Percentiles rank a stretch among this genome's conserved stretches.
phyloP scores from a whole-genome alignment of 495 filamentous ascomycete species.

The Glarea lozoyensis region DNA sequence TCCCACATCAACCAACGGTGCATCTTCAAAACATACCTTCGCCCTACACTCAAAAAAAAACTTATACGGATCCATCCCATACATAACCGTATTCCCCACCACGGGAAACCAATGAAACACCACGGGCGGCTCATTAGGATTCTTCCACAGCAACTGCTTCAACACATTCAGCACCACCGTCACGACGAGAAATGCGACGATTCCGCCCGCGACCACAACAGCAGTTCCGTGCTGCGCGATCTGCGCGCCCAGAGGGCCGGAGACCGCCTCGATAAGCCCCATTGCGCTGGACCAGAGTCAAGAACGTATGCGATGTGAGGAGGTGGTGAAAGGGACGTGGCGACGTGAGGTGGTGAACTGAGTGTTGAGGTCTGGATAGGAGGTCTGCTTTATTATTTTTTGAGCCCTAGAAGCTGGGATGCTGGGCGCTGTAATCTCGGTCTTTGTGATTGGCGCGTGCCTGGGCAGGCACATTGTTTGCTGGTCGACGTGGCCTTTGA shows the following conservation, averaged over 20 bases:
- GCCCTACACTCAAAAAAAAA: conserved; percentile 64
- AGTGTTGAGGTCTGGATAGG: conserved; percentile 1
- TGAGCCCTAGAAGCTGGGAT: no score
- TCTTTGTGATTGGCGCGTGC: no score
- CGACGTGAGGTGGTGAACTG: no score
- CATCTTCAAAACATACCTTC: conserved; percentile 46
- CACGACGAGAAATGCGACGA: conserved; percentile 37
- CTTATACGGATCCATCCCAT: conserved; percentile 75
- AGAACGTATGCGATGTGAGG: no score
- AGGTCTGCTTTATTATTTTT: no score
- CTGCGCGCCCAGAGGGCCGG: conserved; percentile 35
- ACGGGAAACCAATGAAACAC: conserved; percentile 82
- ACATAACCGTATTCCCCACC: conserved; percentile 68
- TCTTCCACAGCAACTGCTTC: conserved; percentile 59
- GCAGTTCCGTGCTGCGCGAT: conserved; percentile 31
- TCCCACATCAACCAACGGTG: no score
- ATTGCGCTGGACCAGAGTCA: no score
- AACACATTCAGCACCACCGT: conserved; percentile 57
- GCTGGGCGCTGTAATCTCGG: no score
- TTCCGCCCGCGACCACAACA: conserved; percentile 24
- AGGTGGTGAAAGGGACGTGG: no score
- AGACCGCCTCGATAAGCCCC: conserved; percentile 41
- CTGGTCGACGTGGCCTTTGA: no score
- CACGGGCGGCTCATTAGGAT: conserved; percentile 65
- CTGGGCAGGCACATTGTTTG: no score